Percentiles rank a stretch among this genome's conserved stretches.
phyloP scores from a whole-genome alignment of 2,329 filamentous ascomycete species.

The Botrytis paeoniae region DNA sequence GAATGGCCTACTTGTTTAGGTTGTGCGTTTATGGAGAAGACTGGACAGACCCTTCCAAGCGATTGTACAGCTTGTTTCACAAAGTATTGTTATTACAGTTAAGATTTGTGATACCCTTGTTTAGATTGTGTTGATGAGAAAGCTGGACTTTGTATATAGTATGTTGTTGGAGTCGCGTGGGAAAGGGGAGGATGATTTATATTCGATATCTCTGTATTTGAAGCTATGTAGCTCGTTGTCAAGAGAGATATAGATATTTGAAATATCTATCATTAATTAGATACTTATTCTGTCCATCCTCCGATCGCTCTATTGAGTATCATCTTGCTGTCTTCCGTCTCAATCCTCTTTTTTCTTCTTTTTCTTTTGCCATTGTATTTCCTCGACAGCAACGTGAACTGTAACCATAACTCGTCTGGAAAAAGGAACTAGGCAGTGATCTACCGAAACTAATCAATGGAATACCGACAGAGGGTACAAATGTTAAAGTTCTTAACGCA shows the following conservation, averaged over 20 bases:
- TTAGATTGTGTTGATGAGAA: background rate
- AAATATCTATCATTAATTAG: background rate
- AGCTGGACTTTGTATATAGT: background rate
- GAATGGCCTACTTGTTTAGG: constrained; percentile 43
- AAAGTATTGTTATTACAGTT: constrained; percentile 40
- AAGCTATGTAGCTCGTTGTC: background rate
- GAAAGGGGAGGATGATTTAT: background rate
- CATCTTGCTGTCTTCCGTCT: background rate
- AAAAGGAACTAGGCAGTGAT: background rate
- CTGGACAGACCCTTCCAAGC: constrained; percentile 35
- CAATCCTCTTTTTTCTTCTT: background rate
- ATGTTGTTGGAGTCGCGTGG: background rate
- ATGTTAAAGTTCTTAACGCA: background rate
- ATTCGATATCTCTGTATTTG: background rate
- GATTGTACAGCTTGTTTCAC: constrained; percentile 42
- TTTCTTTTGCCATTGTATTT: background rate
- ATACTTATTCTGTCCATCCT: background rate
- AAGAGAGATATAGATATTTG: no score
- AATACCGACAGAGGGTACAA: background rate
- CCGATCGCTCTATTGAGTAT: background rate
- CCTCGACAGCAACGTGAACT: background rate
- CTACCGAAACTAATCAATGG: background rate
- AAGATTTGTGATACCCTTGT: background rate
- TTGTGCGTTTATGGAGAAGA: constrained; percentile 43
- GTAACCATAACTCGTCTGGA: background rate